These are phyloP conservation scores for Candida krabiensis DNA, from an alignment of 805 yeast genomes.

Conservation along the genomic window DNA sequence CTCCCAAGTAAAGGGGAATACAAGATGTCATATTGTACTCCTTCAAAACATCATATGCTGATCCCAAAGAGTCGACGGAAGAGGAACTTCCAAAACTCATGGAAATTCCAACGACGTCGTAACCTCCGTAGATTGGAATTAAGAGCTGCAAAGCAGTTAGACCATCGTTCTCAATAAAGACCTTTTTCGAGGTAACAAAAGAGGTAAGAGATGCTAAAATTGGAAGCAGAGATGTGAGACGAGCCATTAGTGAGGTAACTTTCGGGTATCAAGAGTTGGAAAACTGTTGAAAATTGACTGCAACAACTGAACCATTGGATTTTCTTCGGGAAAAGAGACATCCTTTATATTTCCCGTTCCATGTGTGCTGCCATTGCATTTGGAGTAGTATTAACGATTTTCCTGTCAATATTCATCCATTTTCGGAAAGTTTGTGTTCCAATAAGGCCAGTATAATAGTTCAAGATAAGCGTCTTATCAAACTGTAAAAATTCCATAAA, in stretches of 20 bases:
- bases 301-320: too few species aligned
- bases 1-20: constrained; percentile 35
- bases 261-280: too few species aligned
- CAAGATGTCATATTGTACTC: constrained; percentile 35
- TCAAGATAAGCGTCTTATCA: too few species aligned
- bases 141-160: constrained; percentile 37
- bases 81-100: constrained; percentile 41
- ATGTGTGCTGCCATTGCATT: too few species aligned
- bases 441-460: too few species aligned
- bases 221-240: not conserved
- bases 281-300: too few species aligned
- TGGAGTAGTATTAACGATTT: too few species aligned
- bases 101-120: constrained; percentile 41
- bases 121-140: constrained; percentile 39
- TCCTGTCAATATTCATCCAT: too few species aligned
- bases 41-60: constrained; percentile 30
- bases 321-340: too few species aligned
- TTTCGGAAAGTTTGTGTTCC: too few species aligned
- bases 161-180: constrained; percentile 45
- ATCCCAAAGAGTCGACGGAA: constrained; percentile 39
- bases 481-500: too few species aligned
- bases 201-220: constrained; percentile 1
- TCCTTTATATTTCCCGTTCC: too few species aligned
- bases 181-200: constrained; percentile 27
- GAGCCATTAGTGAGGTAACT: not conserved